Base-by-base conservation (phyloP, 495 filamentous ascomycete species). In the Achaetomiella virescens region DNA sequence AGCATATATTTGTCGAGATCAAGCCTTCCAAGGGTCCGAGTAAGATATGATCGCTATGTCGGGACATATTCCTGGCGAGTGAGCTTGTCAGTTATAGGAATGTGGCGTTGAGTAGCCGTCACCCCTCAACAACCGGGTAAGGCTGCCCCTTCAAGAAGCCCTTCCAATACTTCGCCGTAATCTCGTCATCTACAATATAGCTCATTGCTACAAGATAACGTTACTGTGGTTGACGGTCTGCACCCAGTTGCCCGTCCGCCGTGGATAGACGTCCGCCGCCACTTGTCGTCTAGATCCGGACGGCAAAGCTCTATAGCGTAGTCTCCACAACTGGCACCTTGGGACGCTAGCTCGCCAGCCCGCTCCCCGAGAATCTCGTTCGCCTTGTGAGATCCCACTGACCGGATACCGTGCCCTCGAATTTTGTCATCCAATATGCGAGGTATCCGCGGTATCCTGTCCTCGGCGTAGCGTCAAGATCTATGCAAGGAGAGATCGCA, bases 241-340 rank as follows among this genome's bases (percentile, higher is more conserved):
- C 10, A 67, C 65, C n/a, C 66, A 69, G 47, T 69, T 69, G 27
- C 66, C 66, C 50, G 51, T 58, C 20, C 48, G 44, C 25, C 46
- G 46, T 6, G 64, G 55, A 15, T 61, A 66, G 17, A 69, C 62
- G 27, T 69, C 65, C 9, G 66, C 66, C 8, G 67, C 62, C n/a
- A n/a, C n/a, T 3, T 46, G 36, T 62, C 46, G 1, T 57, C 48
- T 5, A 67, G 33, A 43, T 67, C 66, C 24, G 65, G 66, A 2
- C 65, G 53, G 25, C 59, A 48, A 8, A 69, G 35, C 46, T n/a
- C n/a, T 42, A 66, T 48, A 18, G 62, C 55, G 62, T 62, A 69
- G 37, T 64, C 48, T 40, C 21, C 18, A 12, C 24, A 49, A 29
- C 47, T 27, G 1, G 52, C 45, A 18, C 54, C 64, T 4, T 38